phyloP scores from a whole-genome alignment of 2,329 filamentous ascomycete species.

The Trichoderma atroviride region DNA sequence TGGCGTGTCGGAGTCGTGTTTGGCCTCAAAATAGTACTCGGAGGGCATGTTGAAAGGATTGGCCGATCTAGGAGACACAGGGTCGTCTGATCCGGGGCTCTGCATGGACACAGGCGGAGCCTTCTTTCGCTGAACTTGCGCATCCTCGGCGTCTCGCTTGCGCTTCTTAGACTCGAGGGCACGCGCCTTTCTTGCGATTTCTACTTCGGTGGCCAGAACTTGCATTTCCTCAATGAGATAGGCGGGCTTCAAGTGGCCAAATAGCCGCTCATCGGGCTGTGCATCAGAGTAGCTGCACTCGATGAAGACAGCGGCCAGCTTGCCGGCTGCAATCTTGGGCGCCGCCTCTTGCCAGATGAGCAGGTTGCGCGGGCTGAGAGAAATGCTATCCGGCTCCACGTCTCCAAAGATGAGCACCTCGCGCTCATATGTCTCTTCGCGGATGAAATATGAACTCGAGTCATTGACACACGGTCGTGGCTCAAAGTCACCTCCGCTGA shows the following conservation, averaged over 20 bases:
- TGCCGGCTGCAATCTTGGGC: constrained; percentile 74
- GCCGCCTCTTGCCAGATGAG: constrained; percentile 87
- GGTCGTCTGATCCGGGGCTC: constrained; percentile 43
- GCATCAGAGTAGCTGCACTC: constrained; percentile 92
- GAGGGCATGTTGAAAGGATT: constrained; percentile 31
- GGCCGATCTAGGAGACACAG: constrained; percentile 56
- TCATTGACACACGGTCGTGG: constrained; percentile 72
- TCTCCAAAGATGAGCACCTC: constrained; percentile 96
- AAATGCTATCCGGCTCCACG: constrained; percentile 88
- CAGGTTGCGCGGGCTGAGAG: constrained; percentile 77
- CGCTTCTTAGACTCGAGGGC: constrained; percentile 58
- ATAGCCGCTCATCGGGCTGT: constrained; percentile 75
- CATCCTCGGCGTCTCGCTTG: constrained; percentile 52
- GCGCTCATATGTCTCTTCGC: constrained; percentile 66
- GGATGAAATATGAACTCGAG: constrained; percentile 92
- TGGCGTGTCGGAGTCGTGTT: constrained; percentile 41
- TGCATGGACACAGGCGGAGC: constrained; percentile 28
- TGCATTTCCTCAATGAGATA: constrained; percentile 80
- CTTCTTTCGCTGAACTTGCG: constrained; percentile 31
- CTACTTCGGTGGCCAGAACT: constrained; percentile 70
- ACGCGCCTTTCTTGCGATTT: constrained; percentile 49
- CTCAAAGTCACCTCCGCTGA: constrained; percentile 34
- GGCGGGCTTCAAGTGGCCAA: constrained; percentile 83
- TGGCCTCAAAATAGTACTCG: constrained; percentile 25
- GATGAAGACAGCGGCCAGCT: constrained; percentile 82